Conservation (phyloP, 495 filamentous ascomycete species). For the Parachaetomium inaequale region DNA sequence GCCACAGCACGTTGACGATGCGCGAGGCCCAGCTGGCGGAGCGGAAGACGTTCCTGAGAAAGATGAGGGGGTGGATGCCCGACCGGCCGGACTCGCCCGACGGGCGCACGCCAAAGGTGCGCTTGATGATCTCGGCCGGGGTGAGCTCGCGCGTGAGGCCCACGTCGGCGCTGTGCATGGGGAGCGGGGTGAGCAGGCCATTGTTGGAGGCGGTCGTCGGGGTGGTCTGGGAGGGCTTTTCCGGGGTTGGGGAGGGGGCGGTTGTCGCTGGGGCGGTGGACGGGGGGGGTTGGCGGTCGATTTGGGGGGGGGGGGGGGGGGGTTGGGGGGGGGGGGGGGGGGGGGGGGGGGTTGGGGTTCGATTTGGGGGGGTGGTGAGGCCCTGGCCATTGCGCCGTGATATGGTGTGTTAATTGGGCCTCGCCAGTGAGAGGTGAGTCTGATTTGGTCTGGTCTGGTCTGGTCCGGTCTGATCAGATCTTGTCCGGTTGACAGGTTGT, state of each 20-base stretch:
- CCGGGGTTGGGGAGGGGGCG: neutral
- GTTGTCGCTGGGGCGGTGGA: neutral
- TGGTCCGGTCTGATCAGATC: neutral
- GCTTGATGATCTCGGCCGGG: slow-evolving; percentile 3
- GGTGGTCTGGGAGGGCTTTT: slow-evolving; percentile 2
- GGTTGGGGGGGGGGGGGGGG: neutral
- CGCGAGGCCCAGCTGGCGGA: slow-evolving; percentile 42
- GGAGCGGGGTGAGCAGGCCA: neutral
- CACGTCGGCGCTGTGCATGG: slow-evolving; percentile 12
- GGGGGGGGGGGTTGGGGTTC: neutral
- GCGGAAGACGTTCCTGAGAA: slow-evolving; percentile 41
- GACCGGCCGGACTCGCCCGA: slow-evolving; percentile 44
- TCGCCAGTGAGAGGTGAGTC: neutral
- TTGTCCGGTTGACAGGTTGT: neutral
- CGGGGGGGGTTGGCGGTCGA: neutral
- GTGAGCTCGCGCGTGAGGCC: neutral
- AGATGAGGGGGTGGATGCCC: slow-evolving; percentile 44
- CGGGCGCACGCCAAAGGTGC: slow-evolving; percentile 20
- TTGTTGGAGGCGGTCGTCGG: neutral
- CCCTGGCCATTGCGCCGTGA: neutral
- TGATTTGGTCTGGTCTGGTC: neutral
- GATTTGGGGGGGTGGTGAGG: neutral
- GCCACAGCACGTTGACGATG: slow-evolving; percentile 50
- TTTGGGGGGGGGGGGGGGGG: neutral
- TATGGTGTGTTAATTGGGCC: neutral